A percentile compares a stretch with the other conserved stretches of the same genome.
These are phyloP conservation scores for Zymoseptoria crescenta DNA, from an alignment of 2,329 filamentous ascomycete genomes.

Conservation along the genomic window DNA sequence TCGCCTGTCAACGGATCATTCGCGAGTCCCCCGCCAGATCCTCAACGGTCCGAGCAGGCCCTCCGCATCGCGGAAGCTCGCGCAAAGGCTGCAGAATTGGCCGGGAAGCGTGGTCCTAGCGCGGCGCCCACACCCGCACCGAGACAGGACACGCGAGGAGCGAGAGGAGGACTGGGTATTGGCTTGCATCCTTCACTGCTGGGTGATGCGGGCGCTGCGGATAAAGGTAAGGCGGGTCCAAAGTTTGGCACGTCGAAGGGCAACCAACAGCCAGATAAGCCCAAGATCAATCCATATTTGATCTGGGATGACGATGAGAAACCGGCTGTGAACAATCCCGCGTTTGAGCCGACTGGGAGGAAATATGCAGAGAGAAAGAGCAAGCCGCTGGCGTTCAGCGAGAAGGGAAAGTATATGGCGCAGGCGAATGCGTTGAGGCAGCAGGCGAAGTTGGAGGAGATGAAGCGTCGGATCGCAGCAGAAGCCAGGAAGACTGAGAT, in stretches of 20 bases:
- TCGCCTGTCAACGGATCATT: slow-evolving; percentile 16
- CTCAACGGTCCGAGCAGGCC: slow-evolving; percentile 7
- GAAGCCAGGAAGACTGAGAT: slow-evolving; percentile 84
- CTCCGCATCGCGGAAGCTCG: slow-evolving; percentile 21
- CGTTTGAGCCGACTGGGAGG: slow-evolving; percentile 55
- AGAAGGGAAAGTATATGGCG: slow-evolving; percentile 94
- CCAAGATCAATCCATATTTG: slow-evolving; percentile 32
- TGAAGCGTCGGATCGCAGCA: slow-evolving; percentile 88
- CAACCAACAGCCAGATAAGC: slow-evolving; percentile 45
- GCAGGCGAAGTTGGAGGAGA: slow-evolving; percentile 80
- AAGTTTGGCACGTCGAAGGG: slow-evolving; percentile 50
- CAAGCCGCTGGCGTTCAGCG: slow-evolving; percentile 78
- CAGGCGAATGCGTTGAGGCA: slow-evolving; percentile 83
- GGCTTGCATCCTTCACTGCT: slow-evolving; percentile 69
- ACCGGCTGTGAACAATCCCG: slow-evolving; percentile 45
- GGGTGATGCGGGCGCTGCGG: slow-evolving; percentile 42
- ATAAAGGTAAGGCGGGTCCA: slow-evolving; percentile 36
- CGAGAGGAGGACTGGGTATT: slow-evolving; percentile 62
- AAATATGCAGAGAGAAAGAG: slow-evolving; percentile 58
- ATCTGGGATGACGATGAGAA: slow-evolving; percentile 50
- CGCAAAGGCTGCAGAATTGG: slow-evolving; percentile 19
- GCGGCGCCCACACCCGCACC: slow-evolving; percentile 30
- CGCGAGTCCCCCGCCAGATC: slow-evolving; percentile 10
- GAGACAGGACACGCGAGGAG: slow-evolving; percentile 44
- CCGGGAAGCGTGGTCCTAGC: slow-evolving; percentile 12